Conservation (phyloP, 345 rosid genomes). For the Eutrema japonicum region DNA sequence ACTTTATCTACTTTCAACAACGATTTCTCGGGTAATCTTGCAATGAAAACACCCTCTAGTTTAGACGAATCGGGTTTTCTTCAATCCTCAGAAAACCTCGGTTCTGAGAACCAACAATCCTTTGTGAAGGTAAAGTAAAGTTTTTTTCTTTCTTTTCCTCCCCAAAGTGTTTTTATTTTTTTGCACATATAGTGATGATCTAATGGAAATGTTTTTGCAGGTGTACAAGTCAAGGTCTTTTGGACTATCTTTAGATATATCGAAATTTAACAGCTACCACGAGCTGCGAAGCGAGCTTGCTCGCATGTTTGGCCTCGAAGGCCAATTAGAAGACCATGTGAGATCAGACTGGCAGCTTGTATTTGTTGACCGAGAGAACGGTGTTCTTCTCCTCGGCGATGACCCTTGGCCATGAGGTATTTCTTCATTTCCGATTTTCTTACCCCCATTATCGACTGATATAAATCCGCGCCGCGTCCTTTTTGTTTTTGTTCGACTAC, state of each 20-base stretch:
- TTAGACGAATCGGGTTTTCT: conserved; percentile 79
- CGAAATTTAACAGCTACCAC: conserved; percentile 93
- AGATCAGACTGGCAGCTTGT: conserved; percentile 99
- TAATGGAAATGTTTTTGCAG: conserved; percentile 44
- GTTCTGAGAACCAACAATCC: conserved; percentile 67
- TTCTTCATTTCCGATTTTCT: not conserved
- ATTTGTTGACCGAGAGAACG: conserved; percentile 99
- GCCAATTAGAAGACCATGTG: conserved; percentile 98
- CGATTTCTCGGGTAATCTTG: conserved; percentile 75
- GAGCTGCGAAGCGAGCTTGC: conserved; percentile 94
- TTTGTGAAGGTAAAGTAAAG: conserved; percentile 80
- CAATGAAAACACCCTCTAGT: conserved; percentile 68
- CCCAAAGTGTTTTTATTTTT: not conserved
- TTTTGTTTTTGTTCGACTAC: conserved; percentile 4
- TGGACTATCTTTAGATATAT: conserved; percentile 86
- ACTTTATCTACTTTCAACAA: conserved; percentile 64
- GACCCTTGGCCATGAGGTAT: conserved; percentile 98
- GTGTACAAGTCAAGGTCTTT: conserved; percentile 92
- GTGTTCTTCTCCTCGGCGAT: conserved; percentile 97
- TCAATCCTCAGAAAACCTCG: conserved; percentile 72
- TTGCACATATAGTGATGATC: not conserved
- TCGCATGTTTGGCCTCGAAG: conserved; percentile 98
- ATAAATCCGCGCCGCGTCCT: not conserved
- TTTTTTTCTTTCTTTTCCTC: not conserved
- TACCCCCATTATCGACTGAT: not conserved